These are phyloP conservation scores for Salix arbutifolia DNA, from an alignment of 345 rosid species.

Conservation along the genomic window DNA sequence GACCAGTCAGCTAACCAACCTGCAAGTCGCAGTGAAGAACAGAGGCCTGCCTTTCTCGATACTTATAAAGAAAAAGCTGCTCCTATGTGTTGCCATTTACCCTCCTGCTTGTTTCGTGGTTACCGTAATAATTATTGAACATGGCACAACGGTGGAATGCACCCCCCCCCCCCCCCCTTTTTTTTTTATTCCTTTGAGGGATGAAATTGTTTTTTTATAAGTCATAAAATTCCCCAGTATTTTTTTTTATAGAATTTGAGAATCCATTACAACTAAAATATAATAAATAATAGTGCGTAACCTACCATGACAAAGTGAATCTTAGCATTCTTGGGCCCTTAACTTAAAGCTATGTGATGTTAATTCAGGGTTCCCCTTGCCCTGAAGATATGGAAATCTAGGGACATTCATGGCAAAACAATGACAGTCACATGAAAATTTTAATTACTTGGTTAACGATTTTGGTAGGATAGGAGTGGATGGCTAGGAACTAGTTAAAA, in stretches of 20 bases:
- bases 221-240: not conserved
- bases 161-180: no score
- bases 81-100: not conserved
- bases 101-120: constrained; percentile 10
- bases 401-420: constrained; percentile 12
- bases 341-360: not conserved
- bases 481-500: not conserved
- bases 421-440: constrained; percentile 19
- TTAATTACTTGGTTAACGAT: not conserved
- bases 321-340: not conserved
- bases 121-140: constrained; percentile 5
- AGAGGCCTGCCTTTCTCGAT: constrained; percentile 29
- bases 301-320: not conserved
- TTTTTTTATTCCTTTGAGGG: not conserved
- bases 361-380: not conserved
- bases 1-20: constrained; percentile 29
- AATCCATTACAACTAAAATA: no score
- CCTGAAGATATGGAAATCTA: not conserved
- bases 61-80: constrained; percentile 57
- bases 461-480: not conserved
- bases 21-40: constrained; percentile 41
- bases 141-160: no score
- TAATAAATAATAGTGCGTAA: no score
- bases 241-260: not conserved
- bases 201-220: not conserved